Percentiles rank a stretch among this genome's conserved stretches.
Conservation (phyloP, 352 stramenopile genomes). For the Globisporangium echinulatum region DNA sequence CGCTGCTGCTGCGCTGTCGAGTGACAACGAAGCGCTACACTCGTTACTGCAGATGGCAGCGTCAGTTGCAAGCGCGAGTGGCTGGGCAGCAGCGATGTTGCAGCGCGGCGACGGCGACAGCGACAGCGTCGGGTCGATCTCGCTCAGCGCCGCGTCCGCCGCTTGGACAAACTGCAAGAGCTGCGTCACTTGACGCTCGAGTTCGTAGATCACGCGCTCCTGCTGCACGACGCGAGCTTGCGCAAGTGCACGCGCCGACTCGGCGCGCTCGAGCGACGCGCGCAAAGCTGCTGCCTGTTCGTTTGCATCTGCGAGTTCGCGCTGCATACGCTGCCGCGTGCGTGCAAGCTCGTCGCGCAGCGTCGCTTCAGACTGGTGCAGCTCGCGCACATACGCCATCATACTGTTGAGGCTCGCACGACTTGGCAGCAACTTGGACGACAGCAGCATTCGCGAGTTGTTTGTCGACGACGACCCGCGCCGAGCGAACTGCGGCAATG, state of each 20-base stretch:
- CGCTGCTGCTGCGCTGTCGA: no score
- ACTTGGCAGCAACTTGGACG: constrained; percentile 51
- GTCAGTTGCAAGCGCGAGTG: not conserved
- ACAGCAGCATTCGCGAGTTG: constrained; percentile 21
- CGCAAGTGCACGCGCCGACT: constrained; percentile 27
- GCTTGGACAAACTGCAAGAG: constrained; percentile 10
- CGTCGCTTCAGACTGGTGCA: constrained; percentile 59
- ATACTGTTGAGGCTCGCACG: constrained; percentile 55
- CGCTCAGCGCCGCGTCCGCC: not conserved
- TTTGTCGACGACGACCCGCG: no score
- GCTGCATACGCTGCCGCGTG: constrained; percentile 44
- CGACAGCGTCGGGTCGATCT: not conserved
- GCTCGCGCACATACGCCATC: constrained; percentile 70
- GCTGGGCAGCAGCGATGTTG: not conserved
- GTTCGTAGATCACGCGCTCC: constrained; percentile 32
- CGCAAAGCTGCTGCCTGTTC: constrained; percentile 24
- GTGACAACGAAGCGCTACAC: not conserved
- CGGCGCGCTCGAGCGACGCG: constrained; percentile 30
- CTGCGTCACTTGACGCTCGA: constrained; percentile 29
- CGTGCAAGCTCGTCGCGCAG: constrained; percentile 54
- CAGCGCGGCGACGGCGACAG: not conserved
- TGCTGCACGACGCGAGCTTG: constrained; percentile 30
- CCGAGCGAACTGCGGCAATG: constrained; percentile 7
- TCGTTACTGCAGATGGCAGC: not conserved
- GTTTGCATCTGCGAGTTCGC: constrained; percentile 36